Conservation (phyloP, 805 yeast genomes). For the Candida cerambycidarum region DNA sequence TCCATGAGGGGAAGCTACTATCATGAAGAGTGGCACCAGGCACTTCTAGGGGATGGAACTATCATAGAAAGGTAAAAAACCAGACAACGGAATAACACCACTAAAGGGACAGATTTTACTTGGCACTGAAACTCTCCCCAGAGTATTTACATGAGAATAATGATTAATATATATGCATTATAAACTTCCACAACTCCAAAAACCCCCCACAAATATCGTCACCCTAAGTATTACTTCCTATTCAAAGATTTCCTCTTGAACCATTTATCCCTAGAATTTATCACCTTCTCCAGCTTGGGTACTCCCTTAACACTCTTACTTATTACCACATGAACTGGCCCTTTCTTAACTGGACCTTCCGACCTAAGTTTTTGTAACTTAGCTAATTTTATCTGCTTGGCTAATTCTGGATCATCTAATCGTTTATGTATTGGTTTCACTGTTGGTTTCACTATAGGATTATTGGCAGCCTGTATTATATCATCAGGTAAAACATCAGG, state of each 20-base stretch:
- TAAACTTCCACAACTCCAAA: too few relatives aligned
- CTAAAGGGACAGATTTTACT: neutral
- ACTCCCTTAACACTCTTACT: constrained; percentile 28
- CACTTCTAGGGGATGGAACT: too few relatives aligned
- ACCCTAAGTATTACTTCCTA: constrained; percentile 31
- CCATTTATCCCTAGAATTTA: constrained; percentile 38
- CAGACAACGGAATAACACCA: too few relatives aligned
- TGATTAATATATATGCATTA: too few relatives aligned
- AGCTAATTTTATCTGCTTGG: constrained; percentile 33
- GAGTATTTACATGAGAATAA: too few relatives aligned
- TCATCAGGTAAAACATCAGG: constrained; percentile 47
- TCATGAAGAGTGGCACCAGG: too few relatives aligned
- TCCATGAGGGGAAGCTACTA: neutral
- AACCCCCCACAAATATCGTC: too few relatives aligned
- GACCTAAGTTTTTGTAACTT: constrained; percentile 28
- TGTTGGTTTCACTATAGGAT: constrained; percentile 4
- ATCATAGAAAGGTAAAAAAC: too few relatives aligned
- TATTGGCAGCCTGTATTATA: constrained; percentile 23
- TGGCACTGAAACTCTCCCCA: too few relatives aligned
- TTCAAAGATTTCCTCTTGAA: constrained; percentile 38
- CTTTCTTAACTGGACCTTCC: constrained; percentile 32
- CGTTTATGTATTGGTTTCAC: constrained; percentile 29
- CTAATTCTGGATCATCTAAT: constrained; percentile 30
- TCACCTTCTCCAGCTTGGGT: constrained; percentile 37
- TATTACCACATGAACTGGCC: constrained; percentile 42